These are phyloP conservation scores for Globisporangium cystogenes DNA, from an alignment of 352 stramenopile genomes.

Conservation along the genomic window DNA sequence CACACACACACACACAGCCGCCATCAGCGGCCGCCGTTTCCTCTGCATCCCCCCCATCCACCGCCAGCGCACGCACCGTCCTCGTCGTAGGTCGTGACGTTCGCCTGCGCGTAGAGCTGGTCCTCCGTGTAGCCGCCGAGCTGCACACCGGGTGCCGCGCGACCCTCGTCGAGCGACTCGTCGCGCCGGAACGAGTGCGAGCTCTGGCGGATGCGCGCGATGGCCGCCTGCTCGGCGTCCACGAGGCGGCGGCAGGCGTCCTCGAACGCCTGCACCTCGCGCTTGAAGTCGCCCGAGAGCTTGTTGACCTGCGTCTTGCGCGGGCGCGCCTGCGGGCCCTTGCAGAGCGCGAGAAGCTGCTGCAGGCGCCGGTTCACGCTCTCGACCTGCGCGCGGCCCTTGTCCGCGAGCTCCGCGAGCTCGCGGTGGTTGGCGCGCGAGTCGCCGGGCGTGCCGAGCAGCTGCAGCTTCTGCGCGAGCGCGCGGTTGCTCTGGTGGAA, in stretches of 20 bases:
- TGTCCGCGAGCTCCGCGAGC: conserved; percentile 52
- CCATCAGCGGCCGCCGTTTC: background rate
- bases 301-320: conserved; percentile 56
- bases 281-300: conserved; percentile 57
- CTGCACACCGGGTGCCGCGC: conserved; percentile 16
- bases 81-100: conserved; percentile 58
- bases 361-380: conserved; percentile 56
- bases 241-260: conserved; percentile 45
- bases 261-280: conserved; percentile 52
- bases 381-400: conserved; percentile 48
- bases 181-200: conserved; percentile 44
- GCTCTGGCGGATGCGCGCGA: conserved; percentile 44
- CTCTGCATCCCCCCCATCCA: background rate
- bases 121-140: conserved; percentile 62
- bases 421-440: conserved; percentile 56
- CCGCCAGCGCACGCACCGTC: conserved; percentile 28
- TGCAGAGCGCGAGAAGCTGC: conserved; percentile 24
- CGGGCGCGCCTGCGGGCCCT: conserved; percentile 25
- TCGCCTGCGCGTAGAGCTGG: conserved; percentile 59
- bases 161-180: conserved; percentile 14
- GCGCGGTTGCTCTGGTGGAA: conserved; percentile 55
- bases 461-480: conserved; percentile 55
- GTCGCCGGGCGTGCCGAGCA: conserved; percentile 53
- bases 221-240: conserved; percentile 33
- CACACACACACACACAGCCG: background rate